Evolutionary conservation across 108 stramenopile species (phyloP).

Genomic region (Fistulifera solaris): DNA sequence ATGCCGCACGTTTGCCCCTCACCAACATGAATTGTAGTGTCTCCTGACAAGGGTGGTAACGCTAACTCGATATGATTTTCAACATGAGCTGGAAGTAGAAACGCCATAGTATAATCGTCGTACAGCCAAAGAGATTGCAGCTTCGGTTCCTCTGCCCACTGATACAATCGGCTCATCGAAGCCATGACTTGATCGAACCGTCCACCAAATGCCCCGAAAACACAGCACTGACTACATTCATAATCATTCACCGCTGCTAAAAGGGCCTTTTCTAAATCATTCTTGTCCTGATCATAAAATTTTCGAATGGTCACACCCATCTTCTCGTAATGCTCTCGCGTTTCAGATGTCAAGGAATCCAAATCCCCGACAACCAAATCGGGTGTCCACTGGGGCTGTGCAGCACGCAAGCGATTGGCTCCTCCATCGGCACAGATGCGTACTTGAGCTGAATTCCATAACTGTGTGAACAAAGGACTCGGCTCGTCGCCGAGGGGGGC

Average conservation of each 20-base stretch:
- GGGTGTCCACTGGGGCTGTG: conserved; percentile 39
- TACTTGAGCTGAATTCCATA: conserved; percentile 49
- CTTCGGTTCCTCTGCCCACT: conserved; percentile 38
- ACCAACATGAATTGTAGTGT: conserved; percentile 18
- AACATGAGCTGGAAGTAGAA: conserved; percentile 35
- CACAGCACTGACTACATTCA: conserved; percentile 11
- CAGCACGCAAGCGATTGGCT: conserved; percentile 86
- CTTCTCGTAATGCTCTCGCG: conserved; percentile 51
- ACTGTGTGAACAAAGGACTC: conserved; percentile 19
- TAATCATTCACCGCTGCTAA: conserved; percentile 1
- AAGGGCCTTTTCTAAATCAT: conserved; percentile 81
- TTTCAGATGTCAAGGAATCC: conserved; percentile 71
- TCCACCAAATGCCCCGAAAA: conserved; percentile 83
- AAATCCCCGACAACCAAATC: conserved; percentile 87
- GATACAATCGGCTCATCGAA: conserved; percentile 51
- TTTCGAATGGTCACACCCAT: conserved; percentile 37
- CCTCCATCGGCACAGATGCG: conserved; percentile 94
- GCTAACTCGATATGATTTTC: conserved; percentile 39
- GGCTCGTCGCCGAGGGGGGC: not conserved
- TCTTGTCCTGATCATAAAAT: conserved; percentile 69
- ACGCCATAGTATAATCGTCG: conserved; percentile 61
- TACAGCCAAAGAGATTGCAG: conserved; percentile 37
- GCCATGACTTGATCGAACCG: conserved; percentile 88
- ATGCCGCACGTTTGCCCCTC: conserved; percentile 82
- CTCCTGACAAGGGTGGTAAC: conserved; percentile 9